These are phyloP conservation scores for Ophioceras dolichostomum DNA, from an alignment of 2,329 filamentous ascomycete genomes.

Conservation along the genomic window DNA sequence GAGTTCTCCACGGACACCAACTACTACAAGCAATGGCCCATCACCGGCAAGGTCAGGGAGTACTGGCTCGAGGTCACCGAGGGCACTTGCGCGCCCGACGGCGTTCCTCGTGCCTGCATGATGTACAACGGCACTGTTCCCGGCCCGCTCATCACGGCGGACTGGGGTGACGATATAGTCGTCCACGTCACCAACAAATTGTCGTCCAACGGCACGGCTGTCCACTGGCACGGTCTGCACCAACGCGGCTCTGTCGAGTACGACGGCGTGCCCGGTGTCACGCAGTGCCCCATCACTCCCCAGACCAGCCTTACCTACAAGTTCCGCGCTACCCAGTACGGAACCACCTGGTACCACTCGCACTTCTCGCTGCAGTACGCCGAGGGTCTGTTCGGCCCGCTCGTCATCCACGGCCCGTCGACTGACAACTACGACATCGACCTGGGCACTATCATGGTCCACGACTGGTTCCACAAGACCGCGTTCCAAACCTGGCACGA, in stretches of 20 bases:
- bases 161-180: constrained; percentile 59
- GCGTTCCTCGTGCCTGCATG: constrained; percentile 23
- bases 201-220: constrained; percentile 14
- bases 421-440: constrained; percentile 34
- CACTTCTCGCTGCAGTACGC: constrained; percentile 22
- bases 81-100: constrained; percentile 26
- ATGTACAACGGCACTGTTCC: constrained; percentile 68
- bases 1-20: constrained; percentile 35
- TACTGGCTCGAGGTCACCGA: constrained; percentile 31
- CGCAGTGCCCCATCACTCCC: constrained; percentile 42
- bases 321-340: constrained; percentile 22
- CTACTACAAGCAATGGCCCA: constrained; percentile 24
- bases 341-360: constrained; percentile 24
- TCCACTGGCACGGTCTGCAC: constrained; percentile 23
- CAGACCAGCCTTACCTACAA: constrained; percentile 23
- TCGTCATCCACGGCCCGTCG: constrained; percentile 33
- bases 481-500: not conserved
- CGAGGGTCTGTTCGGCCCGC: constrained; percentile 33
- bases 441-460: not conserved
- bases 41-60: constrained; percentile 37
- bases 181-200: constrained; percentile 50
- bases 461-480: not conserved
- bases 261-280: constrained; percentile 20
- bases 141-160: constrained; percentile 58
- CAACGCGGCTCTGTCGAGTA: constrained; percentile 17